Evolutionary conservation across 2,329 filamentous ascomycete species (phyloP).

Genomic region (Fusarium liriodendri): DNA sequence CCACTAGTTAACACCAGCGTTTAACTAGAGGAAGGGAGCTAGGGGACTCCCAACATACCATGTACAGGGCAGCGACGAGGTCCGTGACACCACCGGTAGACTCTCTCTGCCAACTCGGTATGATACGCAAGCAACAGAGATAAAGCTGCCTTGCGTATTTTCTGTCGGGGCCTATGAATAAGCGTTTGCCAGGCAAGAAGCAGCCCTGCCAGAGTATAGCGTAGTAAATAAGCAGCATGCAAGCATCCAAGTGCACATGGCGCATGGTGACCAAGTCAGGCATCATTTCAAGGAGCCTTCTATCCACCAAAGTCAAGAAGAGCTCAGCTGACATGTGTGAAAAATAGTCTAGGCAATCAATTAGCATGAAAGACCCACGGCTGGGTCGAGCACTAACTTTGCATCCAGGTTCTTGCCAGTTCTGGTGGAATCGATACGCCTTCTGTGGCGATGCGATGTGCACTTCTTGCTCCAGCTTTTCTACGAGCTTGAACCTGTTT

Average conservation of each 20-base stretch:
- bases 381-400: neutral
- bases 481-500: neutral
- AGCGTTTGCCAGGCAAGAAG: neutral
- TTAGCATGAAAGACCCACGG: neutral
- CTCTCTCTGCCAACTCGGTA: neutral
- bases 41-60: neutral
- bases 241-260: neutral
- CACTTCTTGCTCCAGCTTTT: neutral
- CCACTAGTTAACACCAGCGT: no score
- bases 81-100: neutral
- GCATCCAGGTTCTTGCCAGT: neutral
- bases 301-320: neutral
- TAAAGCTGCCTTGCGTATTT: neutral
- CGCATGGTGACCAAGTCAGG: neutral
- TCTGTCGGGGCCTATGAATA: neutral
- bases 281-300: neutral
- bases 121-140: neutral
- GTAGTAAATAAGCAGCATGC: neutral
- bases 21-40: no score
- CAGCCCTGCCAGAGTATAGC: neutral
- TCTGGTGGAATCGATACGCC: neutral
- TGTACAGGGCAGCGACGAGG: neutral
- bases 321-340: neutral
- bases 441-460: neutral
- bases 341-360: neutral